Evolutionary conservation across 2,329 filamentous ascomycete species (phyloP).

Genomic region (Aureobasidium leucospermi): DNA sequence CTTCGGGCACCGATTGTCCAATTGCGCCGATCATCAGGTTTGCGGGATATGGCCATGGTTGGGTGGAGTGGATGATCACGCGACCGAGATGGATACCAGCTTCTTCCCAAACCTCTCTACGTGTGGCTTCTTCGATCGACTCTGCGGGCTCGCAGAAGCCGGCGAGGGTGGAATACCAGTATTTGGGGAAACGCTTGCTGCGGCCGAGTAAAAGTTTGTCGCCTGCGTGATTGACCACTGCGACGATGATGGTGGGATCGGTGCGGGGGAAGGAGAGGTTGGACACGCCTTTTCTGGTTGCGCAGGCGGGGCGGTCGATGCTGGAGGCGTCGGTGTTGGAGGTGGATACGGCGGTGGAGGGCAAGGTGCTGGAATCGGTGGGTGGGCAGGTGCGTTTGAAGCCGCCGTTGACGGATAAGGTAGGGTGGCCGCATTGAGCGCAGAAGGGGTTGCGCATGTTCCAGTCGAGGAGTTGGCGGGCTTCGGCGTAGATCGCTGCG

Average conservation of each 20-base stretch:
- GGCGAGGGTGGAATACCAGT: conserved; percentile 82
- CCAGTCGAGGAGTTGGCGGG: conserved; percentile 86
- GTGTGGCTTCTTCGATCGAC: conserved; percentile 44
- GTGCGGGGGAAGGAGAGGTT: conserved; percentile 90
- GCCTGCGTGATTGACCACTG: conserved; percentile 74
- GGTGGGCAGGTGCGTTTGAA: conserved; percentile 75
- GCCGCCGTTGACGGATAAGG: conserved; percentile 69
- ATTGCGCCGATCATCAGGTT: conserved; percentile 60
- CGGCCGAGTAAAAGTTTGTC: conserved; percentile 75
- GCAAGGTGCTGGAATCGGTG: conserved; percentile 48
- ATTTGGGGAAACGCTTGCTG: conserved; percentile 70
- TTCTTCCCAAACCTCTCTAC: conserved; percentile 46
- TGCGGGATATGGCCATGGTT: conserved; percentile 48
- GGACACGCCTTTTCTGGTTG: conserved; percentile 74
- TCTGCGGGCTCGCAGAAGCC: conserved; percentile 47
- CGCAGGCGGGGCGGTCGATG: conserved; percentile 57
- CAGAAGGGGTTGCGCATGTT: conserved; percentile 90
- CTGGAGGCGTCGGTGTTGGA: conserved; percentile 22
- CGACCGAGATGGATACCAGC: conserved; percentile 40
- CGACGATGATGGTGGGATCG: conserved; percentile 92
- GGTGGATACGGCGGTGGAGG: conserved; percentile 32
- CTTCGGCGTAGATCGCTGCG: conserved; percentile 85
- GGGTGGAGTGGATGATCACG: conserved; percentile 45
- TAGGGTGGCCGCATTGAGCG: conserved; percentile 76
- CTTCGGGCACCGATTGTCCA: conserved; percentile 68